A percentile compares a stretch with the other conserved stretches of the same genome.
Conservation (phyloP, 495 filamentous ascomycete genomes). For the Neurospora terricola region DNA sequence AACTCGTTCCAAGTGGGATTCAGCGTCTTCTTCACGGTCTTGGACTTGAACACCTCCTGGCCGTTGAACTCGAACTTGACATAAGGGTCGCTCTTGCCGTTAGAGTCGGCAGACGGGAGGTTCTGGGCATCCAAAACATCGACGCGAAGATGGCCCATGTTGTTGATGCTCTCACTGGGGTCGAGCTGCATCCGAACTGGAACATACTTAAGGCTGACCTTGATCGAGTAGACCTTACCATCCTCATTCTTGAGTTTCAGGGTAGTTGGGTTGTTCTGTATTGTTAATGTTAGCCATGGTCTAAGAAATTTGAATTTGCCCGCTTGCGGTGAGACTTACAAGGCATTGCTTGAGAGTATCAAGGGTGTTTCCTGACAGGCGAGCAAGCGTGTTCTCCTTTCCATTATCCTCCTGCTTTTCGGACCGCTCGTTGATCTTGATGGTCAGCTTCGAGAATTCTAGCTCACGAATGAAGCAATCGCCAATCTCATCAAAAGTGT, state of each 20-base stretch:
- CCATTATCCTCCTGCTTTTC: constrained; percentile 62
- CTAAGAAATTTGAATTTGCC: background rate
- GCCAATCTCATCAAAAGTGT: constrained; percentile 78
- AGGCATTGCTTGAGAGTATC: constrained; percentile 79
- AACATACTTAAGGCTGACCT: constrained; percentile 86
- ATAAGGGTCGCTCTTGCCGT: constrained; percentile 93
- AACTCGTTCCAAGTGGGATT: constrained; percentile 92
- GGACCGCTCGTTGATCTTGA: constrained; percentile 66
- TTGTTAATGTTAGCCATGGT: constrained; percentile 5
- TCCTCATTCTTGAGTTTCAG: constrained; percentile 65
- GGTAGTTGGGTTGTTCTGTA: constrained; percentile 76
- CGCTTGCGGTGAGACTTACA: constrained; percentile 36
- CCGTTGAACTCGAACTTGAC: constrained; percentile 88
- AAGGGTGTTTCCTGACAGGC: constrained; percentile 73
- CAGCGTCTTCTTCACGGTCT: constrained; percentile 91
- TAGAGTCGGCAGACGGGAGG: constrained; percentile 85
- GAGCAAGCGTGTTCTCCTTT: constrained; percentile 65
- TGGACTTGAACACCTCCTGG: constrained; percentile 82
- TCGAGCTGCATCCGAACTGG: constrained; percentile 90
- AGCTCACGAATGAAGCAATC: constrained; percentile 95
- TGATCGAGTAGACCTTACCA: constrained; percentile 70
- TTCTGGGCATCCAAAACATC: constrained; percentile 83
- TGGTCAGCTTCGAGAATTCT: constrained; percentile 85
- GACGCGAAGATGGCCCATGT: constrained; percentile 86
- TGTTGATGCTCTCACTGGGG: constrained; percentile 93